Percentiles rank a stretch among this genome's conserved stretches.
phyloP scores from a whole-genome alignment of 352 stramenopile genomes.

The Halophytophthora polymorphica region DNA sequence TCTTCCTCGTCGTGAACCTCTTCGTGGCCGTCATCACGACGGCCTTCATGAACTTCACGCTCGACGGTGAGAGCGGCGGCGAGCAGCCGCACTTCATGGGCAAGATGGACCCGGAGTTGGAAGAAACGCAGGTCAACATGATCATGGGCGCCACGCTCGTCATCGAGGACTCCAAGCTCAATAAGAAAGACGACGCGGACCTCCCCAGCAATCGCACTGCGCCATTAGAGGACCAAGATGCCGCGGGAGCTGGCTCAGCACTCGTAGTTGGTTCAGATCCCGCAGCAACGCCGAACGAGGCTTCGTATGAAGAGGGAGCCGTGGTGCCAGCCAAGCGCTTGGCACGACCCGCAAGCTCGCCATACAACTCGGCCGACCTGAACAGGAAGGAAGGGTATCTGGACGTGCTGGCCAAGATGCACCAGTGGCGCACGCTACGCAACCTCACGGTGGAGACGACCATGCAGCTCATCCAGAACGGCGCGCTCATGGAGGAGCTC shows the following conservation, averaged over 20 bases:
- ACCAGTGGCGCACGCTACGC: conserved; percentile 47
- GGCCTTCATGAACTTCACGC: conserved; percentile 79
- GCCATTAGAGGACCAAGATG: neutral
- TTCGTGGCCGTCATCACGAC: conserved; percentile 85
- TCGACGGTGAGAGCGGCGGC: conserved; percentile 41
- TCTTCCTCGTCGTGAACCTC: conserved; percentile 81
- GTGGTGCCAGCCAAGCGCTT: conserved; percentile 1
- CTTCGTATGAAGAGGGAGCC: conserved; percentile 2
- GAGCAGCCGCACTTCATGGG: conserved; percentile 41
- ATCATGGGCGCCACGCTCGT: conserved; percentile 81
- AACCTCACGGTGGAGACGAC: conserved; percentile 66
- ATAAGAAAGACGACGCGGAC: conserved; percentile 5
- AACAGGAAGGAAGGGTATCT: conserved; percentile 22
- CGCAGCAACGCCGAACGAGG: neutral
- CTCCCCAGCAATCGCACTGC: neutral
- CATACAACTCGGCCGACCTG: conserved; percentile 13
- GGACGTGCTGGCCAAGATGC: conserved; percentile 30
- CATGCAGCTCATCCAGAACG: conserved; percentile 61
- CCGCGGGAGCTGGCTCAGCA: conserved; percentile 2
- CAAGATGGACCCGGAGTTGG: conserved; percentile 51
- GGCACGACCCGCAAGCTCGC: conserved; percentile 15
- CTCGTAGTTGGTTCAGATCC: conserved; percentile 7
- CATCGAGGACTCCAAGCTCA: conserved; percentile 42
- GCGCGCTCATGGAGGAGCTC: conserved; percentile 42
- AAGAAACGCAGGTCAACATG: conserved; percentile 76